Evolutionary conservation across 2,329 filamentous ascomycete genomes (phyloP), one percentile per base, ranked within the genome.

Genomic region (Penicillium sp.): DNA sequence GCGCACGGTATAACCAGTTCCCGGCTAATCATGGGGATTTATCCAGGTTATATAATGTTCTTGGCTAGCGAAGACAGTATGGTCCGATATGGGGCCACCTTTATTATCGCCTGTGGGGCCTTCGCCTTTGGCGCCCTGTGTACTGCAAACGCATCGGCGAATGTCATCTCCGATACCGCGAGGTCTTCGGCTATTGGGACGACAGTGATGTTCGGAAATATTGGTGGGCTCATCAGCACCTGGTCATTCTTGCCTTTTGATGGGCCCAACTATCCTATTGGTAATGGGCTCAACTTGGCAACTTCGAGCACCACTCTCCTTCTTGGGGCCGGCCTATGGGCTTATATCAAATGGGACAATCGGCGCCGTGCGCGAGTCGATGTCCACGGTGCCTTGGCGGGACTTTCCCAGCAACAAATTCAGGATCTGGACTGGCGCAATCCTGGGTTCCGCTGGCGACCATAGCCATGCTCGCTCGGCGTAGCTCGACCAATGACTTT

Each of bases 81-180:
- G 29, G 82, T 85, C 2, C 83, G 87, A 19, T 91, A 91, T 69
- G 88, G 82, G 0, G 89, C 87, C 0, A 88, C 86, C 0, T 91
- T 91, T 73, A 72, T 91, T 56, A 86, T 90, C 54, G 83, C 87
- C 1, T 79, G 79, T 8, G 87, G 86, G 0, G 83, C 84, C 5
- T 90, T 89, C 66, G 73, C 82, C 3, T 82, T 85, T 46, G 88
- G 87, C 0, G 81, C 87, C 0, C 80, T 91, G 13, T 84, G 82
- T 63, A 89, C 88, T 61, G 87, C 87, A 0, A 82, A 90, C 55
- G 85, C 83, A 0, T 84, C 86, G 0, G 88, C 87, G 7, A 90
- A 90, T 63, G 87, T 91, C 0, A 82, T 90, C 8, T 86, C 85
- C 4, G 89, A 91, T 64, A 89, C 88, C 0, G 86, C 88, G 0